Conservation (phyloP, 2,329 filamentous ascomycete genomes). For the Fusarium armeniacum region DNA sequence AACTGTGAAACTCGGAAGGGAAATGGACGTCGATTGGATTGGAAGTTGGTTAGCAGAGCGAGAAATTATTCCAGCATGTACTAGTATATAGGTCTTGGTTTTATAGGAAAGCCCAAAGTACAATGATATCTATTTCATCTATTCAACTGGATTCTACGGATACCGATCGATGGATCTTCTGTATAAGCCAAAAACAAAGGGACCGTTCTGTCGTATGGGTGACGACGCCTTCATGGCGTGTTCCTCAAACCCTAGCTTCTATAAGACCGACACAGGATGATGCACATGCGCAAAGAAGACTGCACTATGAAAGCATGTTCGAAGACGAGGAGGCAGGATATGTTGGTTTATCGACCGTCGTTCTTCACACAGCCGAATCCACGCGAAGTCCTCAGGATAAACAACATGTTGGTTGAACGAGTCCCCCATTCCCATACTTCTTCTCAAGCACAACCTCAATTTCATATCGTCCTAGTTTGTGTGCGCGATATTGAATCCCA, state of each 20-base stretch:
- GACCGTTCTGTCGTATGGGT: slow-evolving; percentile 7
- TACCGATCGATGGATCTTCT: background rate
- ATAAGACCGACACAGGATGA: slow-evolving; percentile 16
- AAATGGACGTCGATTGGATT: slow-evolving; percentile 12
- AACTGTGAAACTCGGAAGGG: slow-evolving; percentile 42
- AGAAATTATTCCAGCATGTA: background rate
- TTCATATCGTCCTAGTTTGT: background rate
- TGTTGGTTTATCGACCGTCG: background rate
- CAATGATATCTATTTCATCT: background rate
- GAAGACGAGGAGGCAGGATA: slow-evolving; percentile 11
- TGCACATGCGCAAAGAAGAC: slow-evolving; percentile 14
- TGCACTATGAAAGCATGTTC: background rate
- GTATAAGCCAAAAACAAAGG: background rate
- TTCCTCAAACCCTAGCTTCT: slow-evolving; percentile 10
- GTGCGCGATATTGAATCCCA: slow-evolving; percentile 12
- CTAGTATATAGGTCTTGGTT: background rate
- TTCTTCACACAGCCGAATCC: background rate
- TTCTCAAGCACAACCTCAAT: background rate
- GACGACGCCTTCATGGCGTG: slow-evolving; percentile 28
- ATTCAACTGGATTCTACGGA: background rate
- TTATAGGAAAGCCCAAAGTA: background rate
- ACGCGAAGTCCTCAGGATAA: background rate
- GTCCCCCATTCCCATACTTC: background rate
- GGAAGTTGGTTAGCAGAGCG: slow-evolving; percentile 2
- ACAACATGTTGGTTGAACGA: background rate